Percentiles rank a stretch among this genome's conserved stretches.
Evolutionary conservation across 257 asterid species (phyloP).

Genomic region (Salvia splendens): DNA sequence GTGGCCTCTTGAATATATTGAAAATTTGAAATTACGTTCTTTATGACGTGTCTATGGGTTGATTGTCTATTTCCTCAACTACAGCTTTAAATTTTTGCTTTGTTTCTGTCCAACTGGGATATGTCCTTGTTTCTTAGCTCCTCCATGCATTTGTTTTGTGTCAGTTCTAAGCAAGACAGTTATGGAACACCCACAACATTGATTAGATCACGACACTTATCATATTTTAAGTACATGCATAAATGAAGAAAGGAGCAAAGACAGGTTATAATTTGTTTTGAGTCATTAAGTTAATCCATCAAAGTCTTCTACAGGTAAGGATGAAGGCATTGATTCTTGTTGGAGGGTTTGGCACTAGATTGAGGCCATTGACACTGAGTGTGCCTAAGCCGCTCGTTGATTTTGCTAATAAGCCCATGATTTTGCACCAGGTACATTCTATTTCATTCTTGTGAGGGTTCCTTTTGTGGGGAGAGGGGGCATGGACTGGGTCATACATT

Average conservation of each 20-base stretch:
- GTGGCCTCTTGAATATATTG: conserved; percentile 26
- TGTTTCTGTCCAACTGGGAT: conserved; percentile 30
- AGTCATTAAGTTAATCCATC: conserved; percentile 30
- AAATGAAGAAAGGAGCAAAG: conserved; percentile 28
- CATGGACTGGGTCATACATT: background rate
- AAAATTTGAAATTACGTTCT: conserved; percentile 17
- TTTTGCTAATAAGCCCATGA: conserved; percentile 98
- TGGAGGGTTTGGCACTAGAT: conserved; percentile 95
- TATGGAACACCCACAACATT: conserved; percentile 44
- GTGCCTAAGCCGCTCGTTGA: conserved; percentile 96
- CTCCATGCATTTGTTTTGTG: conserved; percentile 44
- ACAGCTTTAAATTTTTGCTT: conserved; percentile 19
- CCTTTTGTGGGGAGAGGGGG: background rate
- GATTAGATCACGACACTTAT: conserved; percentile 43
- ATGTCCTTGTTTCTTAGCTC: conserved; percentile 32
- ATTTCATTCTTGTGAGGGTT: conserved; percentile 21
- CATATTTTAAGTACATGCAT: conserved; percentile 38
- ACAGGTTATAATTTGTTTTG: conserved; percentile 28
- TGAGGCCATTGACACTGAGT: conserved; percentile 93
- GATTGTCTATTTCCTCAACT: conserved; percentile 33
- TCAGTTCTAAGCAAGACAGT: conserved; percentile 39
- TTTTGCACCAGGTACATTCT: conserved; percentile 84
- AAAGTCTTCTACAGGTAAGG: conserved; percentile 35
- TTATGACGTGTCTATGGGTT: conserved; percentile 33
- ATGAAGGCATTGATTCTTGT: conserved; percentile 98